Evolutionary conservation across 2,329 filamentous ascomycete genomes (phyloP), one percentile per base, ranked within the genome.

Genomic region (Trichophyton equinum): DNA sequence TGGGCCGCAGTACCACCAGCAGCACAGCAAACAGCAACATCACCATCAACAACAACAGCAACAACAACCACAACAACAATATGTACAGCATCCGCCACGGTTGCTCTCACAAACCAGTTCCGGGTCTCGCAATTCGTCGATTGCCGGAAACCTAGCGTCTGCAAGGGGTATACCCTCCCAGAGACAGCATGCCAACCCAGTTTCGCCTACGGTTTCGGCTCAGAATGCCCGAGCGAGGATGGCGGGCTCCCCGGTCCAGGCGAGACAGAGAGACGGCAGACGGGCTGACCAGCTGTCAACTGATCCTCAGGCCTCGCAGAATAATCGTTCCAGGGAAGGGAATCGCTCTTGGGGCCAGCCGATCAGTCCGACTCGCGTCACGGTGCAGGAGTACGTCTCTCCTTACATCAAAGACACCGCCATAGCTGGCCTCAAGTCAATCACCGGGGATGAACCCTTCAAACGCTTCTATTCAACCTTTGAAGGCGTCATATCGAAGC

Each of bases 381-480:
- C 67, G 2, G 69, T 69, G 2, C 72, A 72, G 38, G 65, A 75
- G 63, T 65, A 68, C 38, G 68, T 69, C 18, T 70, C 70, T 3
- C 42, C 69, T 7, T 66, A 72, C 49, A 55, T 68, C 1, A 67
- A 68, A n/a, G 71, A 75, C 56, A 30, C 65, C 2, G 40, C 63
- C 44, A 65, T 56, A 20, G 59, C 57, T 8, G 67, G 64, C 25
- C 59, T 65, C 36, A 66, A 62, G 33, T 64, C 63, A 22, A 64
- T 70, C 11, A 53, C 66, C 5, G 68, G 75, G 1, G 89, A 95
- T 36, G 91, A 92, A 61, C 86, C 89, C 4, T 99, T 96, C 70
- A 84, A 89, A 5, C 84, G 85, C 60, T 99, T 97, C 75, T 99
- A 97, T 75, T 91, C 82, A 62, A 91, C 90, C 0, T 96, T 96